These are phyloP conservation scores for Daucus carota DNA, from an alignment of 129 eudicot species.

Conservation along the genomic window DNA sequence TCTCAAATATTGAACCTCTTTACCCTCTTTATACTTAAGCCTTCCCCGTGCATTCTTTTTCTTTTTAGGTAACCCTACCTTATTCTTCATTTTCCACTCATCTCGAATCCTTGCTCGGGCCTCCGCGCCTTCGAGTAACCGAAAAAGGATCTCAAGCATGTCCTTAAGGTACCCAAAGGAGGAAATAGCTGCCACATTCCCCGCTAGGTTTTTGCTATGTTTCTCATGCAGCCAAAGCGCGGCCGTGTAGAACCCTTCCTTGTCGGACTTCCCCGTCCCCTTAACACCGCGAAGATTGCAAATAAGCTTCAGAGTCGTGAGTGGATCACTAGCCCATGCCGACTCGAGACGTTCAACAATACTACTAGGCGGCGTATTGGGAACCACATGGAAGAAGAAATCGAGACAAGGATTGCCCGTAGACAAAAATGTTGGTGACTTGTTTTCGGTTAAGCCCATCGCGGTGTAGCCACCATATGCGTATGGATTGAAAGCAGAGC, in stretches of 20 bases:
- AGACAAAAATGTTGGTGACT: background rate
- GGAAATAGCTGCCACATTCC: background rate
- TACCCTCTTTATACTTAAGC: background rate
- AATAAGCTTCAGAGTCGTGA: background rate
- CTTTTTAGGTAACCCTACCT: background rate
- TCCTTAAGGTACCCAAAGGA: background rate
- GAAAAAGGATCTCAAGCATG: background rate
- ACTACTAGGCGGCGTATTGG: background rate
- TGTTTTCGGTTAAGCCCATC: background rate
- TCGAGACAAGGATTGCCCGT: background rate
- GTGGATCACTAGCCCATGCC: conserved; percentile 1
- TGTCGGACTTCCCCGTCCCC: background rate
- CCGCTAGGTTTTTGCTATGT: background rate
- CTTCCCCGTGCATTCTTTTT: background rate
- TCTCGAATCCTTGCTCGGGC: background rate
- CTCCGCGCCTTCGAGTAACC: background rate
- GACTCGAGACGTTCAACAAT: background rate
- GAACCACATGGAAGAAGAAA: background rate
- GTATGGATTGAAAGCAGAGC: too few species aligned
- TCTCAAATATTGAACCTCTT: background rate
- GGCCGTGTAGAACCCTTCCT: background rate
- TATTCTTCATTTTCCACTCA: background rate
- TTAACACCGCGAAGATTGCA: background rate
- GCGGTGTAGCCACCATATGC: background rate
- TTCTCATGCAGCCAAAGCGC: background rate